Evolutionary conservation across 306 rosid species (phyloP).

Genomic region (Malus fusca): DNA sequence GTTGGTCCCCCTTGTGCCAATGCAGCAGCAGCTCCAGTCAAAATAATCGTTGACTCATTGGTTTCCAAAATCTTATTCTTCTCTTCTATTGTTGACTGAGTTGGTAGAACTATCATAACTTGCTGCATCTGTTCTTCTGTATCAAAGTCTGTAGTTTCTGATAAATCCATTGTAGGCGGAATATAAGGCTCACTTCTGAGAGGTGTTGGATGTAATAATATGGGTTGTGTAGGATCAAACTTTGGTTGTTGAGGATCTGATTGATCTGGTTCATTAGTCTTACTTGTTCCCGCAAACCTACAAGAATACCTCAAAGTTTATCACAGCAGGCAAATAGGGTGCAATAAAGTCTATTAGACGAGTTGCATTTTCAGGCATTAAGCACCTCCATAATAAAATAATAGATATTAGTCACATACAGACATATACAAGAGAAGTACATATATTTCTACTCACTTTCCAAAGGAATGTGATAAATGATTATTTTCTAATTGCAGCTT

Average conservation of each 20-base stretch:
- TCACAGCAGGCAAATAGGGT: background rate
- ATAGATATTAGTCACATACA: background rate
- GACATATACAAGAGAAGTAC: background rate
- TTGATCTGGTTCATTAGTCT: conserved; percentile 12
- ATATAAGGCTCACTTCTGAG: conserved; percentile 35
- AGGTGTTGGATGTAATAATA: conserved; percentile 30
- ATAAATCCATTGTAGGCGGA: conserved; percentile 31
- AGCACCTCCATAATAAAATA: background rate
- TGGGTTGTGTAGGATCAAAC: background rate
- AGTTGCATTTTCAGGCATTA: background rate
- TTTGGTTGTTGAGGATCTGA: conserved; percentile 22
- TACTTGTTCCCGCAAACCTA: conserved; percentile 12
- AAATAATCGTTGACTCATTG: conserved; percentile 41
- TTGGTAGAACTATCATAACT: conserved; percentile 50
- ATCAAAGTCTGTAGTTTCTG: conserved; percentile 22
- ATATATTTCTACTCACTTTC: background rate
- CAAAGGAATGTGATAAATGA: background rate
- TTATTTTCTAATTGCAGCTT: background rate
- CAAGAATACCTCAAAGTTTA: conserved; percentile 1
- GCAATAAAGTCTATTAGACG: background rate
- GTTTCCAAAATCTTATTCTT: conserved; percentile 51
- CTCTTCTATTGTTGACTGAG: conserved; percentile 45
- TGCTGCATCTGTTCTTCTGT: conserved; percentile 33
- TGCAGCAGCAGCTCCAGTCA: conserved; percentile 77
- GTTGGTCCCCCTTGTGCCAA: conserved; percentile 55